These are phyloP conservation scores for Solanum microdontum DNA, from an alignment of 257 asterid genomes.

Conservation along the genomic window DNA sequence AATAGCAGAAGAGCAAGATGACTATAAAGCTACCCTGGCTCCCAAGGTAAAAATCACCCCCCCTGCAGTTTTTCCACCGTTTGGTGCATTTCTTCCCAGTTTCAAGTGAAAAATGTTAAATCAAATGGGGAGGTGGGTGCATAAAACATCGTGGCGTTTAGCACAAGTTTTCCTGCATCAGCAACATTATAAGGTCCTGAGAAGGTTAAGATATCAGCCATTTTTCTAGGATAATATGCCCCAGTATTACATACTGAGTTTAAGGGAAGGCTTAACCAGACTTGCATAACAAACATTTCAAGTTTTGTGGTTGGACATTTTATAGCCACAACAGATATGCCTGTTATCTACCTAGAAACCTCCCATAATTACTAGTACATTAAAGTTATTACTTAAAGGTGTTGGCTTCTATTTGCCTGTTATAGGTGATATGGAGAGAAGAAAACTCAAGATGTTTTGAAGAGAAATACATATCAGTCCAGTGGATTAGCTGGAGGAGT, in stretches of 20 bases:
- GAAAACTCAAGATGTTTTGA: neutral
- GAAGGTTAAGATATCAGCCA: neutral
- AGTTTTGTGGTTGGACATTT: neutral
- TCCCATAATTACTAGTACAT: neutral
- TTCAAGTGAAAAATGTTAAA: neutral
- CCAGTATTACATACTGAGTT: neutral
- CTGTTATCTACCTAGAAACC: neutral
- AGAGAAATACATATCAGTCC: neutral
- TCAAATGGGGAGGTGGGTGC: neutral
- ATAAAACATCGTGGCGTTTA: neutral
- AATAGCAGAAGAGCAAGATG: slow-evolving; percentile 71
- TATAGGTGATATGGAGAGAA: neutral
- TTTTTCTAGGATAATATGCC: neutral
- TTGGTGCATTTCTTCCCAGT: neutral
- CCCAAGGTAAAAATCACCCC: slow-evolving; percentile 51
- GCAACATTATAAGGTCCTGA: neutral
- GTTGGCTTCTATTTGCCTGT: neutral
- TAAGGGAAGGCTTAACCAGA: neutral
- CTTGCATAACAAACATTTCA: neutral
- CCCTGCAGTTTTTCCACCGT: neutral
- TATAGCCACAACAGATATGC: neutral
- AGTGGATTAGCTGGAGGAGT: neutral
- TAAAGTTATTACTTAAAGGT: neutral
- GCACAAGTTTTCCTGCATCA: neutral
- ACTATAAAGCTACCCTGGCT: slow-evolving; percentile 67